Percentiles rank a stretch among this genome's conserved stretches.
These are phyloP conservation scores for Heterobasidion occidentale DNA, from an alignment of 1,284 basidiomycete genomes.

Conservation along the genomic window DNA sequence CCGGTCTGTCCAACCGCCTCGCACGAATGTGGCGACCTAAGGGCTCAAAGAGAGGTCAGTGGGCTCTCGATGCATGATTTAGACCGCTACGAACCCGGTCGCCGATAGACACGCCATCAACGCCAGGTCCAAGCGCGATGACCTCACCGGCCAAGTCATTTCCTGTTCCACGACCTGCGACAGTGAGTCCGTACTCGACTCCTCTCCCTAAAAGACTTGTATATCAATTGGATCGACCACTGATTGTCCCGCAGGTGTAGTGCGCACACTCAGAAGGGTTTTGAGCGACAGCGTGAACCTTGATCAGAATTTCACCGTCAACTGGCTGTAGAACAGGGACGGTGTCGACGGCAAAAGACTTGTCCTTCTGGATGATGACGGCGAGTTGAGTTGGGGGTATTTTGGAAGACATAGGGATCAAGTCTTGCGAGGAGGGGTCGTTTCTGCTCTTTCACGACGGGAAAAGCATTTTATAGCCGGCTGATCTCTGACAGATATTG, in stretches of 20 bases:
- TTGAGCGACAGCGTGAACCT: constrained; percentile 21
- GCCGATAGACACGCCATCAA: not conserved
- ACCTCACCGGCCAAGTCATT: not conserved
- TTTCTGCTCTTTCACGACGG: no score
- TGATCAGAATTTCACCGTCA: constrained; percentile 21
- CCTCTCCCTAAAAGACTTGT: not conserved
- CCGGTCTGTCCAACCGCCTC: no score
- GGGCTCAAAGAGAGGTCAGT: no score
- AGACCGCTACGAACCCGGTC: not conserved
- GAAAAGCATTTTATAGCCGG: no score
- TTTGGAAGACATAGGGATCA: not conserved
- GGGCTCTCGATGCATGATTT: no score
- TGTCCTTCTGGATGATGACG: not conserved
- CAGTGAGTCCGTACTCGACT: not conserved
- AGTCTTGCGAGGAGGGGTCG: no score
- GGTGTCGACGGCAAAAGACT: not conserved
- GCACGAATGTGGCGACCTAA: no score
- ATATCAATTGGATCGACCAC: not conserved
- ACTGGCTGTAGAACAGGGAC: constrained; percentile 14
- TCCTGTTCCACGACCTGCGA: not conserved
- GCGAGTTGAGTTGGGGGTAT: not conserved
- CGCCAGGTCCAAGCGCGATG: not conserved
- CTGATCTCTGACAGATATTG: no score
- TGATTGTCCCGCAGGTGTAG: not conserved
- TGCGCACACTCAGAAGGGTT: constrained; percentile 22